Percentiles rank a stretch among this genome's conserved stretches.
phyloP scores from a whole-genome alignment of 148 eudicot species.

The Drosera capensis region DNA sequence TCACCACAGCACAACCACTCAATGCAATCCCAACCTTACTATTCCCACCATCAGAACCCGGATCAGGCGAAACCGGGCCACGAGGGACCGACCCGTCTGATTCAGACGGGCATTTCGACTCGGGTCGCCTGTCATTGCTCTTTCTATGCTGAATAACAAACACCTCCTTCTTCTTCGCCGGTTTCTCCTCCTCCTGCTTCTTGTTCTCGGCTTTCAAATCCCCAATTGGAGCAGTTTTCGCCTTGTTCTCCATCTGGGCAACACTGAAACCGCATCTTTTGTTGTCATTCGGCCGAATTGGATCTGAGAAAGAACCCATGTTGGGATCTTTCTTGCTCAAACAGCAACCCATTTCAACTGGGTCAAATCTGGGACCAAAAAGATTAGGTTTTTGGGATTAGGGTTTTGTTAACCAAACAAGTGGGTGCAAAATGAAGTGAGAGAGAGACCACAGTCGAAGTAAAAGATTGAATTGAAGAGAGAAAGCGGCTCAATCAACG shows the following conservation, averaged over 20 bases:
- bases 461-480: too few relatives aligned
- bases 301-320: too few relatives aligned
- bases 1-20: constrained; percentile 24
- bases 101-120: constrained; percentile 8
- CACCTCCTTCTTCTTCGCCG: constrained; percentile 35
- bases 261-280: not conserved
- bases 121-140: constrained; percentile 38
- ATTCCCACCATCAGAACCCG: not conserved
- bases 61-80: not conserved
- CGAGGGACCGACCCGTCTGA: constrained; percentile 8
- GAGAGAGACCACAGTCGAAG: too few relatives aligned
- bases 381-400: too few relatives aligned
- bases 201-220: constrained; percentile 4
- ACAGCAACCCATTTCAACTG: constrained; percentile 90
- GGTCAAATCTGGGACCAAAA: too few relatives aligned
- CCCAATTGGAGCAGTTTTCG: not conserved
- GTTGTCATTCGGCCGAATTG: constrained; percentile 4
- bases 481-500: too few relatives aligned
- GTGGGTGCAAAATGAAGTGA: too few relatives aligned
- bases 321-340: constrained; percentile 60
- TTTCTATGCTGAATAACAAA: constrained; percentile 48
- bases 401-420: too few relatives aligned
- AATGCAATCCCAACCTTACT: constrained; percentile 7
- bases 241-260: constrained; percentile 18
- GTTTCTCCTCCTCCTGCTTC: not conserved